Evolutionary conservation across 2,329 filamentous ascomycete genomes (phyloP).

Genomic region (Fusarium virguliforme): DNA sequence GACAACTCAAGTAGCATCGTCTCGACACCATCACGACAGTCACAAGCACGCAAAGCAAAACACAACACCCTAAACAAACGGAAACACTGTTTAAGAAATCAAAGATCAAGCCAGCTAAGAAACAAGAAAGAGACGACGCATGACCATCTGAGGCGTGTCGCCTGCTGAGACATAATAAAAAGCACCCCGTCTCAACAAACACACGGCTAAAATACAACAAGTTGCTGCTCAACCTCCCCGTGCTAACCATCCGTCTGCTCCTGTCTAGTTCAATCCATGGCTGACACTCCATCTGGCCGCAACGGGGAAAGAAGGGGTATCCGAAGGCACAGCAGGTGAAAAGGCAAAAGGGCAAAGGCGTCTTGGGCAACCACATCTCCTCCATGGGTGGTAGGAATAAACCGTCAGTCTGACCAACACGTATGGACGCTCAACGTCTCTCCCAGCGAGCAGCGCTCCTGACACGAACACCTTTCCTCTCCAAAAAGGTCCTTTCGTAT

Average conservation of each 20-base stretch:
- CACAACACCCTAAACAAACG: slow-evolving; percentile 43
- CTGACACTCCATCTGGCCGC: slow-evolving; percentile 54
- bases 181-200: slow-evolving; percentile 53
- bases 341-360: slow-evolving; percentile 44
- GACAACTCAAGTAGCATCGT: neutral
- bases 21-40: neutral
- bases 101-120: slow-evolving; percentile 60
- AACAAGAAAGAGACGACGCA: slow-evolving; percentile 55
- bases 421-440: slow-evolving; percentile 42
- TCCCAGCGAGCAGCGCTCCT: slow-evolving; percentile 32
- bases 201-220: slow-evolving; percentile 61
- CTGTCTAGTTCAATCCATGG: slow-evolving; percentile 55
- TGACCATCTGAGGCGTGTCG: slow-evolving; percentile 52
- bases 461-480: slow-evolving; percentile 42
- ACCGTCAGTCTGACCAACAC: slow-evolving; percentile 50
- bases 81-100: slow-evolving; percentile 52
- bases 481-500: slow-evolving; percentile 38
- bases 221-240: slow-evolving; percentile 53
- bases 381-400: slow-evolving; percentile 50
- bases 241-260: slow-evolving; percentile 54
- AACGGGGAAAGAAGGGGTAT: slow-evolving; percentile 48
- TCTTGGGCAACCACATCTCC: slow-evolving; percentile 37
- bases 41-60: neutral
- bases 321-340: slow-evolving; percentile 49
- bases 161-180: slow-evolving; percentile 55